Evolutionary conservation across 208 protist species (phyloP), one percentile per base, ranked within the genome.

Genomic region (Leishmania turanica): DNA sequence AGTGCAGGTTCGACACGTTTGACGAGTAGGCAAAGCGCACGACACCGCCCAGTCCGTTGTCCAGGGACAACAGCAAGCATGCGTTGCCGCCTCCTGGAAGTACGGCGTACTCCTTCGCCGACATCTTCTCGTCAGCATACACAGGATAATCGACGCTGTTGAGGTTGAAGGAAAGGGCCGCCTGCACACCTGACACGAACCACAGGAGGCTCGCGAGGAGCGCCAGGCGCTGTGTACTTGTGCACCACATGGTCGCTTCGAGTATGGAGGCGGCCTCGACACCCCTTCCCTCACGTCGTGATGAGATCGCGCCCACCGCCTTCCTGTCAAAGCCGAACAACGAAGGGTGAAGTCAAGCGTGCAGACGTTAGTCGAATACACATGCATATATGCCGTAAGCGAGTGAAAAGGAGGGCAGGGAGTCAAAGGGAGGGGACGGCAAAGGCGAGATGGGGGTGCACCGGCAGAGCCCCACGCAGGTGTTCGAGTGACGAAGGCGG

Each of bases 1-100:
- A 65, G 15, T 70, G 49, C 5, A 76, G 53, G 51, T 84, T 68
- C 40, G 79, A 85, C 4, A 91, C 45, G 79, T 88, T 92, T n/a
- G 80, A 85, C 54, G 34, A 53, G 76, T 89, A 88, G 19, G 75
- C 79, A 66, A 92, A 92, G 77, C 80, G 82, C 19, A 90, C 79
- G 24, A 82, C 76, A 6, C 80, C 88, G 42, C 73, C 84, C 9
- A 82, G 66, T 4, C 80, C 88, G 45, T 73, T 81, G 47, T 78
- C 70, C 40, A 84, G 69, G 13, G 54, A 49, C 56, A 84, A 40
- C 17, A 84, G 37, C 42, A 84, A 49, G 54, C 84, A 87, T 21
- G 68, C 56, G n/a, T 9, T 54, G 40, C 54, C 64, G 56, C 6
- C 6, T 6, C 42, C 6, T 49, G 60, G 73, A 21, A 58, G 37